Conservation (phyloP, 305 asterid species). For the Andrographis paniculata region DNA sequence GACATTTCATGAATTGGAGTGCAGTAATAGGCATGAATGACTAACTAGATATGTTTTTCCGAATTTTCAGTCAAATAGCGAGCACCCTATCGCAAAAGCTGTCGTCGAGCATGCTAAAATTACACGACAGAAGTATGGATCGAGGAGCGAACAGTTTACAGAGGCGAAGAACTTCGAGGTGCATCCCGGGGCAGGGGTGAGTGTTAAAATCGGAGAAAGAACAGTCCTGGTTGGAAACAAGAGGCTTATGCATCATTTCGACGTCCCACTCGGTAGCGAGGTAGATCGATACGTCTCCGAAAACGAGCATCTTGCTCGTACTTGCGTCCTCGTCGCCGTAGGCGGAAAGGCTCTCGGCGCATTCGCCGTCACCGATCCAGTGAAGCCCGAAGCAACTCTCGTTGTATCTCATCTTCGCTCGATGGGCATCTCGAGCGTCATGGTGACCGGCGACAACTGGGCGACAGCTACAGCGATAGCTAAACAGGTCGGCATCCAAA, state of each 20-base stretch:
- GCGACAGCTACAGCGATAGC: slow-evolving; percentile 88
- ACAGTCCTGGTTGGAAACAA: slow-evolving; percentile 69
- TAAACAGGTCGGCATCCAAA: slow-evolving; percentile 67
- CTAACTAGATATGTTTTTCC: too few species aligned
- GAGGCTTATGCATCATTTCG: slow-evolving; percentile 58
- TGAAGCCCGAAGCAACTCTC: slow-evolving; percentile 73
- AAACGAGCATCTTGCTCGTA: slow-evolving; percentile 79
- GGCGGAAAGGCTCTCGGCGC: slow-evolving; percentile 75
- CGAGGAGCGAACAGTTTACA: slow-evolving; percentile 32
- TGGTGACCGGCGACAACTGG: slow-evolving; percentile 99
- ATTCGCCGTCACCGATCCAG: slow-evolving; percentile 85
- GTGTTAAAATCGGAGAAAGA: slow-evolving; percentile 67
- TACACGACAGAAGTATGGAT: slow-evolving; percentile 35
- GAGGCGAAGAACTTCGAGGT: slow-evolving; percentile 83
- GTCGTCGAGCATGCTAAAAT: slow-evolving; percentile 77
- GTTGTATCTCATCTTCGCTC: slow-evolving; percentile 64
- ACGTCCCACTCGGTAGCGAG: slow-evolving; percentile 47
- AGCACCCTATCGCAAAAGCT: slow-evolving; percentile 94
- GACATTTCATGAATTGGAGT: not conserved
- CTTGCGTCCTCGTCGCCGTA: slow-evolving; percentile 73
- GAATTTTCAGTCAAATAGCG: slow-evolving; percentile 64
- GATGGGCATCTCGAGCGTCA: slow-evolving; percentile 66
- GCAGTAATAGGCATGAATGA: too few species aligned
- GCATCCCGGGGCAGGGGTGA: slow-evolving; percentile 85
- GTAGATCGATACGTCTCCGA: slow-evolving; percentile 53